Base-by-base conservation (phyloP, 1,284 basidiomycete genomes). In the Termitomyces sp. region DNA sequence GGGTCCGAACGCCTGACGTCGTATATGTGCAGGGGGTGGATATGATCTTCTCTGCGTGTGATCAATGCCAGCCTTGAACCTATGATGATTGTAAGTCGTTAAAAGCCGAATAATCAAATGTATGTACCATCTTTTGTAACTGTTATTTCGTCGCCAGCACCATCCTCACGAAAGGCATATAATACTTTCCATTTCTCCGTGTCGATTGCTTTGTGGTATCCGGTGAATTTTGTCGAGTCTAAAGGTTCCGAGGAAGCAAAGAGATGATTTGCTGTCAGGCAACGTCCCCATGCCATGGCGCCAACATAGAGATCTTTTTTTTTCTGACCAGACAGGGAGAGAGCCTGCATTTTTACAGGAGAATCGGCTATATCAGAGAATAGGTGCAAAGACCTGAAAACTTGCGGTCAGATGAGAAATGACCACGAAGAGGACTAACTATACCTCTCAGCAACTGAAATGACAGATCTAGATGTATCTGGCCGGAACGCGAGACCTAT, bases 201-300 rank as follows among this genome's bases (percentile, higher is more conserved):
- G 61, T 87, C 81, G 54, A 81, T 81, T 4, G 70, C 77, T 34
- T 70, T 73, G 56, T 88, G 85, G 42, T 66, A 70, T 0, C 84
- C 84, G 2, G 48, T 62, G 10, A 64, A 66, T 26, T 60, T 59
- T 5, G 48, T 10, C 3, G 57, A 48, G 9, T 55, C 63, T n/a
- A 53, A 53, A 31, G 80, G 73, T 58, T 85, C 84, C 0, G 83
- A 80, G 1, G 83, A 86, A 0, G 81, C 79, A 62, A 84, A 86
- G 8, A 88, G 61, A 13, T 70, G 56, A 17, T 74, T 61, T 0
- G 68, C 55, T 0, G 79, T 73, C 0, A 63, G 50, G 1, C 67
- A 73, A 9, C 39, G 42, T 0, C 86, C 86, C 86, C 86, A 88
- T 6, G 68, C 64, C 43, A 83, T 75, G 5, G 75, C 66, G 5